Conservation (phyloP, 2,329 filamentous ascomycete species). For the Fusarium sambucinum region DNA sequence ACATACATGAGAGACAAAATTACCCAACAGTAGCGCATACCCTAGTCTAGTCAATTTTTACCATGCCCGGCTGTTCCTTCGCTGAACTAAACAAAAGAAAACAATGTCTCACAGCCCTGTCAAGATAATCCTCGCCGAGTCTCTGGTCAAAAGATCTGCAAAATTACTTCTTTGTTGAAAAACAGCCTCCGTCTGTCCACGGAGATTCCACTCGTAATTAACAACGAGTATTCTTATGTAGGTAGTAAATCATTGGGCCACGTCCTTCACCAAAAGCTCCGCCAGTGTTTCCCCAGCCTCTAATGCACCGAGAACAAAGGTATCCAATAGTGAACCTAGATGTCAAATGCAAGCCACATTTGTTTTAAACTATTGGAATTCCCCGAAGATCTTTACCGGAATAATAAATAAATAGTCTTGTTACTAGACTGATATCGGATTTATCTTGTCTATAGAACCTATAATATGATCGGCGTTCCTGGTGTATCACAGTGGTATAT, state of each 20-base stretch:
- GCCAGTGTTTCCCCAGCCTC: not conserved
- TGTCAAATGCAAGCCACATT: not conserved
- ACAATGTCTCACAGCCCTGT: not conserved
- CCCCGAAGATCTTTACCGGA: not conserved
- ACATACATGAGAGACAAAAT: not conserved
- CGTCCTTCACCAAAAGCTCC: not conserved
- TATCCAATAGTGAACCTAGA: not conserved
- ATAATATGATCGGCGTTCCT: not conserved
- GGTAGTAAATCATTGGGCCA: not conserved
- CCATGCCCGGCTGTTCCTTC: not conserved
- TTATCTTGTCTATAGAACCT: not conserved
- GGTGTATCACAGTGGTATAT: not conserved
- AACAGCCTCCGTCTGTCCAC: not conserved
- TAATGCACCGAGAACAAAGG: not conserved
- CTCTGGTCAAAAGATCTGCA: not conserved
- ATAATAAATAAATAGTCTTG: not conserved
- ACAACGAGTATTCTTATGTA: accelerated
- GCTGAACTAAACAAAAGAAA: not conserved
- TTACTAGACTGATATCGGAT: not conserved
- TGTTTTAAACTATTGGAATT: not conserved
- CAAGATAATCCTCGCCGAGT: not conserved
- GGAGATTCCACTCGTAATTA: not conserved
- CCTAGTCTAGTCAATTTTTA: not conserved
- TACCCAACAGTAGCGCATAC: not conserved
- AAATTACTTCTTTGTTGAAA: not conserved